These are phyloP conservation scores for Globisporangium ultimum DNA, from an alignment of 352 stramenopile species.

Conservation along the genomic window DNA sequence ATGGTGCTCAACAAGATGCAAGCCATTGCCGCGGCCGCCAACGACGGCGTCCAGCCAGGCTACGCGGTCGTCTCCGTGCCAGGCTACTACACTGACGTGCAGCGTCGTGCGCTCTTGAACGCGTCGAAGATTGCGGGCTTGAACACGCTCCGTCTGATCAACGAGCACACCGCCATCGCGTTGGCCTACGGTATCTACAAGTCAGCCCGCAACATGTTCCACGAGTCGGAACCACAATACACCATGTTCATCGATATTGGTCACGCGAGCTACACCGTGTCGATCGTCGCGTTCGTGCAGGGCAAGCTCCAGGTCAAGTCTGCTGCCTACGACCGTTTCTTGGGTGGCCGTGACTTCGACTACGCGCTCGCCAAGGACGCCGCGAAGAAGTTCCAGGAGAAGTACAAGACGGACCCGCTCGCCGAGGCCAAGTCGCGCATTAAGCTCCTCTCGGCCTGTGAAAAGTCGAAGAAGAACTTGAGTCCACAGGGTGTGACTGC, in stretches of 20 bases:
- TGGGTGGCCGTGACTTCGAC: slow-evolving; percentile 98
- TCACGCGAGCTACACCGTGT: slow-evolving; percentile 91
- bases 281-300: slow-evolving; percentile 92
- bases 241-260: slow-evolving; percentile 99
- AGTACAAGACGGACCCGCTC: slow-evolving; percentile 94
- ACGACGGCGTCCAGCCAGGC: slow-evolving; percentile 81
- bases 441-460: slow-evolving; percentile 96
- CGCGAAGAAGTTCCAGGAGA: slow-evolving; percentile 94
- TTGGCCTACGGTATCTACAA: slow-evolving; percentile 97
- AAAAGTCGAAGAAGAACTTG: slow-evolving; percentile 99
- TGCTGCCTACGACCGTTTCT: slow-evolving; percentile 91
- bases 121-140: slow-evolving; percentile 93
- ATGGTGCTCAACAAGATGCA: slow-evolving; percentile 99
- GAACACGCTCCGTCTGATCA: slow-evolving; percentile 96
- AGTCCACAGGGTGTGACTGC: slow-evolving; percentile 95
- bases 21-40: slow-evolving; percentile 91
- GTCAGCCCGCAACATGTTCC: slow-evolving; percentile 93
- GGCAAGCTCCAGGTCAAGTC: slow-evolving; percentile 95
- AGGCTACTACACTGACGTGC: slow-evolving; percentile 96
- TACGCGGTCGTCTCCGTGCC: slow-evolving; percentile 96
- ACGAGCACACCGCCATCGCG: slow-evolving; percentile 96
- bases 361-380: slow-evolving; percentile 92
- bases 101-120: slow-evolving; percentile 94
- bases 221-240: slow-evolving; percentile 91
- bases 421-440: slow-evolving; percentile 92